Percentiles rank a stretch among this genome's conserved stretches.
phyloP scores from a whole-genome alignment of 148 eudicot genomes.

The Heliamphora exappendiculata region DNA sequence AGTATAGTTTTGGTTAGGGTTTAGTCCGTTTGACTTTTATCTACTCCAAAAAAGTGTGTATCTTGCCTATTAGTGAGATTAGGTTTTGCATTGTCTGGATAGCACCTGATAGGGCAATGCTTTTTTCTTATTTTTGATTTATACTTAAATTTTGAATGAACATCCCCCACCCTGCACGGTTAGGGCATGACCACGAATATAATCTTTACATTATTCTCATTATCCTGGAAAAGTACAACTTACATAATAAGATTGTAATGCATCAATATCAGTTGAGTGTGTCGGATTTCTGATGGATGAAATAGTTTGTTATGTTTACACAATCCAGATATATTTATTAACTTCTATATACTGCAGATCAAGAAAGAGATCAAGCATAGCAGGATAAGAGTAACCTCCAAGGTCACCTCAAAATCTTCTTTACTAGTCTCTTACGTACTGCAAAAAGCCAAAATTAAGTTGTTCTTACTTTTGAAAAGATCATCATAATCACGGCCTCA shows the following conservation, averaged over 20 bases:
- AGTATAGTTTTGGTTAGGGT: too few species aligned
- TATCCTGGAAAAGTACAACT: neutral
- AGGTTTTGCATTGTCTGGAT: neutral
- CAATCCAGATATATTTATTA: neutral
- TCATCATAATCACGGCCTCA: neutral
- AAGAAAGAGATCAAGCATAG: constrained; percentile 93
- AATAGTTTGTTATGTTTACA: neutral
- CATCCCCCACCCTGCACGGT: neutral
- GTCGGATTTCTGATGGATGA: neutral
- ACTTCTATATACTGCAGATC: constrained; percentile 37
- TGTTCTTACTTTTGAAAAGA: neutral
- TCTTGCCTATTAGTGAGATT: neutral
- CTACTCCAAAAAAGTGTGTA: neutral
- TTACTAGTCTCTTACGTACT: neutral
- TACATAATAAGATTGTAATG: neutral
- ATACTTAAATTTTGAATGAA: neutral
- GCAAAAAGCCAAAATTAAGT: neutral
- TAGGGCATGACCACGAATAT: neutral
- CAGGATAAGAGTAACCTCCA: constrained; percentile 86
- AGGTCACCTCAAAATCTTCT: constrained; percentile 37
- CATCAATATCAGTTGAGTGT: neutral
- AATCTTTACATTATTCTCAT: neutral
- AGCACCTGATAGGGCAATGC: neutral
- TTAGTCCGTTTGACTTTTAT: neutral
- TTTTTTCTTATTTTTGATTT: neutral